Evolutionary conservation across 202 grass and related monocot species (phyloP), one percentile per base, ranked within the genome.

Genomic region (Brachypodium distachyon): DNA sequence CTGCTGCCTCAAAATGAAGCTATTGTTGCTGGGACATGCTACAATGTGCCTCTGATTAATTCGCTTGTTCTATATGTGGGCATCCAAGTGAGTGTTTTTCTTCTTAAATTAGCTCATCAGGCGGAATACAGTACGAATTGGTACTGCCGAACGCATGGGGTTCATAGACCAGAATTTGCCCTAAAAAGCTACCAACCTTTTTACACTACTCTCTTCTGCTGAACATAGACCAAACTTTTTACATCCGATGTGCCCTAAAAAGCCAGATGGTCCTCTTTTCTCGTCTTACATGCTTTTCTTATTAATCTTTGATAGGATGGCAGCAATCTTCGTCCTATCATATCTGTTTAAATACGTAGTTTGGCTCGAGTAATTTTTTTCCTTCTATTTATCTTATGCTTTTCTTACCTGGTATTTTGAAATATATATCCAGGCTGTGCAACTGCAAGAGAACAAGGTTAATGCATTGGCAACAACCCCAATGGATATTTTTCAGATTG

Each of bases 31-130:
- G 89, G 92, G 40, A 90, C 89, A 5, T 78, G 89, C 72, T 96
- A 90, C 40, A 96, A 90, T 70, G 86, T 92, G 51, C 89, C 86
- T 57, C 50, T 96, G 52, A 87, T 96, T 46, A 92, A 96, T 61
- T 96, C 86, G 4, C 92, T 96, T 61, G 92, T 96, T 72, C 81
- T 96, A 67, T 96, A 96, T 74, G 81, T 96, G n/a, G 92, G 92
- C 60, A 87, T 92, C 77, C 89, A 96, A 83, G 92, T 92, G 82
- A 47, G 74, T 82, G 38, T 43, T 47, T 70, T 53, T 73, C n/a
- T 81, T 17, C 28, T 36, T 76, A 12, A 36, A 12, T 36, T 76
- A 16, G 12, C 18, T 63, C 12, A 47, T 49, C 61, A 9, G 12
- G 52, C 53, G 4, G 10, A 67, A 74, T 64, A 55, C 21, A 65